phyloP scores from a whole-genome alignment of 106 monocot genomes.

The Ottelia alismoides region DNA sequence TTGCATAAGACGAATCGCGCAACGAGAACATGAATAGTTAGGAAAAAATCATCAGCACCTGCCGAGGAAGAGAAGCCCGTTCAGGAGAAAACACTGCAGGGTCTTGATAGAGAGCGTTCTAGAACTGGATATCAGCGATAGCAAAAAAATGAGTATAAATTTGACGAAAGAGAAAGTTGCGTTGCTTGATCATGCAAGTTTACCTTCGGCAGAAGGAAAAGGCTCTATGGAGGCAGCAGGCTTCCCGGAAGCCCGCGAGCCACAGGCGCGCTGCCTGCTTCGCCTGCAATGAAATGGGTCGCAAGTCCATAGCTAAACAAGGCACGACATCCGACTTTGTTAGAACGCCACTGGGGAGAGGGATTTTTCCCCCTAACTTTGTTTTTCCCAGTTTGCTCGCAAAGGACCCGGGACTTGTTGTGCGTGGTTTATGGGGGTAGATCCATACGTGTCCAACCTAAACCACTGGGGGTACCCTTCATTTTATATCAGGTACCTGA shows the following conservation, averaged over 20 bases:
- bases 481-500: too few species aligned
- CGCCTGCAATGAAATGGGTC: slow-evolving; percentile 15
- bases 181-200: neutral
- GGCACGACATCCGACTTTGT: too few species aligned
- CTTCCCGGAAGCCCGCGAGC: slow-evolving; percentile 86
- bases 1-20: neutral
- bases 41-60: slow-evolving; percentile 26
- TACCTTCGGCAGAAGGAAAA: slow-evolving; percentile 41
- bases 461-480: too few species aligned
- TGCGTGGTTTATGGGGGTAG: too few species aligned
- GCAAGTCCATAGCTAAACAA: slow-evolving; percentile 34
- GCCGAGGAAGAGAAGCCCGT: slow-evolving; percentile 87
- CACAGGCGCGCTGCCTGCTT: slow-evolving; percentile 40
- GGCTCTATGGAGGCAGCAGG: slow-evolving; percentile 78
- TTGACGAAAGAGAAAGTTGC: neutral
- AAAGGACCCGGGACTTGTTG: too few species aligned
- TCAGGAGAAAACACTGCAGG: slow-evolving; percentile 90
- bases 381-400: too few species aligned
- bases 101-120: slow-evolving; percentile 46
- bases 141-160: neutral
- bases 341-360: too few species aligned
- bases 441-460: too few species aligned
- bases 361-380: too few species aligned
- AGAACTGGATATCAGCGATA: slow-evolving; percentile 42
- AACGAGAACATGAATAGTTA: neutral